A percentile compares a stretch with the other conserved stretches of the same genome.
These are phyloP conservation scores for Periconia sp. DNA, from an alignment of 2,329 filamentous ascomycete species.

Conservation along the genomic window DNA sequence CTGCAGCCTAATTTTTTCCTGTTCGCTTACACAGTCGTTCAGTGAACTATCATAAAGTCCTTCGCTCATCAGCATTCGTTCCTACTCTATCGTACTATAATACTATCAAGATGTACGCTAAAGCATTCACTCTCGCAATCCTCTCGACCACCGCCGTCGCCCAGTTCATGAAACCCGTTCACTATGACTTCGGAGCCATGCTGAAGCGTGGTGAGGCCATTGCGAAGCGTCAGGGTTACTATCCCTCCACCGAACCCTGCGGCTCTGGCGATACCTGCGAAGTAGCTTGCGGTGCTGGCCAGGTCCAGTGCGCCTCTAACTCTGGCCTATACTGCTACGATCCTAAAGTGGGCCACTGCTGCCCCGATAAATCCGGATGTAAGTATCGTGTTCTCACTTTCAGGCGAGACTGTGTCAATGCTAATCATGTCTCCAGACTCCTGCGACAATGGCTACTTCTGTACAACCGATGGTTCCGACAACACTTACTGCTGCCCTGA, in stretches of 20 bases:
- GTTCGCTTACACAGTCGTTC: neutral
- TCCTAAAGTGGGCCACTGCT: conserved; percentile 59
- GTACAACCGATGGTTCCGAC: conserved; percentile 58
- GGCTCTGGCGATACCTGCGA: conserved; percentile 59
- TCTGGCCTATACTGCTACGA: conserved; percentile 66
- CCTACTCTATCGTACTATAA: neutral
- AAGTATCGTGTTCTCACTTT: conserved; percentile 36
- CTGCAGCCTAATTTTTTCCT: neutral
- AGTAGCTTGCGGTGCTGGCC: conserved; percentile 61
- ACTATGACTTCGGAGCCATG: conserved; percentile 47
- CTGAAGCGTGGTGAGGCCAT: conserved; percentile 45
- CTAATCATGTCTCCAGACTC: conserved; percentile 54
- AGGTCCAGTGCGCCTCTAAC: conserved; percentile 57
- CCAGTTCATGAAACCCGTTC: conserved; percentile 38
- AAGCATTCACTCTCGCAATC: conserved; percentile 26
- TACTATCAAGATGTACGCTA: conserved; percentile 37
- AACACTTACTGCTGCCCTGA: conserved; percentile 68
- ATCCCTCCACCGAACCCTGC: conserved; percentile 60
- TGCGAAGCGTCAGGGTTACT: conserved; percentile 41
- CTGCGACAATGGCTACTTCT: conserved; percentile 68
- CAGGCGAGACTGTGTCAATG: neutral
- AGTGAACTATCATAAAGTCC: conserved; percentile 3
- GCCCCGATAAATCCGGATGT: conserved; percentile 64
- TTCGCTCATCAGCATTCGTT: conserved; percentile 6
- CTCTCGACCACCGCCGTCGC: conserved; percentile 20